Evolutionary conservation across 306 rosid species (phyloP), one percentile per base, ranked within the genome.

Genomic region (Pachyrhizus erosus): DNA sequence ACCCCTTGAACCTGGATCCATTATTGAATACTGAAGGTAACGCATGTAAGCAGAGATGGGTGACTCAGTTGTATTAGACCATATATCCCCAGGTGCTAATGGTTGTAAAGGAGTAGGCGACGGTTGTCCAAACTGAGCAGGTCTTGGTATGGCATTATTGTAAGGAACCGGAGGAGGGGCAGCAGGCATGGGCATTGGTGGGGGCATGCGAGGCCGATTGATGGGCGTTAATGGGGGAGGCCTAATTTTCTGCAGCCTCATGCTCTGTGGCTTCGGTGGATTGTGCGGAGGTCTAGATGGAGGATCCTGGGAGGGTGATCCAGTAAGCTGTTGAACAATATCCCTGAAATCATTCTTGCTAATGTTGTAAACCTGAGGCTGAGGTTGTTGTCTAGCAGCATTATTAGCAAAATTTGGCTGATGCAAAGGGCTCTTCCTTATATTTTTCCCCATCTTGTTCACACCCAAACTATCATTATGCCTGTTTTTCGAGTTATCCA

Each of bases 271-370:
- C 73, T 89, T 95, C 4, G 97, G 91, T 7, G 86, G 91, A 81
- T 91, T 90, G 46, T 89, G 90, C 12, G 89, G 90, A 70, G 99
- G 98, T 82, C 91, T 91, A 5, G 97, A 92, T 64, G 84, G 84
- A 67, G 90, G 93, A 14, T 95, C 98, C 79, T 89, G 96, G 0
- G 98, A 93, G 2, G 98, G 98, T 0, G 99, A 95, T 57, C 99
- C 99, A 68, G 99, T 95, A 49, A 95, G 94, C 92, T 91, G 91
- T 91, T 95, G 99, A 80, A 95, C 99, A 76, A 95, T 89, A 77
- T 91, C 94, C 65, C 99, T 80, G 61, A 95, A 95, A 55, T 95
- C 99, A 37, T 93, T 93, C 90, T 95, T 95, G 89, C 97, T 93
- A 71, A 95, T 95, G 84, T 95, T 93, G 88, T 93, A 95, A 62